Evolutionary conservation across 495 filamentous ascomycete genomes (phyloP).

Genomic region (Aspergillus carlsbadensis): DNA sequence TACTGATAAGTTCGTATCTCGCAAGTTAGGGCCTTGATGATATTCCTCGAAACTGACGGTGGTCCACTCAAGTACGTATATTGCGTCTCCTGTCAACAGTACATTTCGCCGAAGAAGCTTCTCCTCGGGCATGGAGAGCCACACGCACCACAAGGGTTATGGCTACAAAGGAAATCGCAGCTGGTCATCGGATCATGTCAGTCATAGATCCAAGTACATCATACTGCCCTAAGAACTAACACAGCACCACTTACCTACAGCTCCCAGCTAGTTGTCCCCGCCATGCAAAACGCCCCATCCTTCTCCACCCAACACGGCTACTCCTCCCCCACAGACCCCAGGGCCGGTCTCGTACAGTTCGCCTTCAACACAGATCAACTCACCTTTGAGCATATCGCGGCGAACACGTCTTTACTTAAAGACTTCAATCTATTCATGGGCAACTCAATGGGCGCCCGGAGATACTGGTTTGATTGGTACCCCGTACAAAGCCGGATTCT

Average conservation of each 20-base stretch:
- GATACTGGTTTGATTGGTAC: slow-evolving; percentile 16
- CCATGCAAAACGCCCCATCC: slow-evolving; percentile 10
- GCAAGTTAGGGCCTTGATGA: too few relatives aligned
- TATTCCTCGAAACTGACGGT: too few relatives aligned
- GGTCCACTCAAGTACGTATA: slow-evolving; percentile 8
- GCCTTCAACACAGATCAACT: background rate
- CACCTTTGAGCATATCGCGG: background rate
- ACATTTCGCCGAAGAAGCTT: slow-evolving; percentile 5
- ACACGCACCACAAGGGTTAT: slow-evolving; percentile 11
- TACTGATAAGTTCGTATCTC: slow-evolving; percentile 4
- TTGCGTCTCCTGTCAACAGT: slow-evolving; percentile 2
- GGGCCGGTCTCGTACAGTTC: slow-evolving; percentile 1
- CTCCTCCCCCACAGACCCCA: slow-evolving; percentile 5
- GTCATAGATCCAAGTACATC: too few relatives aligned
- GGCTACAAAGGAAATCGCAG: slow-evolving; percentile 7
- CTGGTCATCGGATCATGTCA: slow-evolving; percentile 3
- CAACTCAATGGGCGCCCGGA: background rate
- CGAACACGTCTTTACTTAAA: background rate
- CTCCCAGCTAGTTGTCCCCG: slow-evolving; percentile 1
- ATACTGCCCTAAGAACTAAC: too few relatives aligned
- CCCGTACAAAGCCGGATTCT: slow-evolving; percentile 28
- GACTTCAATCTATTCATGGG: slow-evolving; percentile 12
- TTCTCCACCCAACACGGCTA: slow-evolving; percentile 2
- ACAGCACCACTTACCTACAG: background rate
- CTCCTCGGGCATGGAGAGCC: background rate